A percentile compares a stretch with the other conserved stretches of the same genome.
Evolutionary conservation across 202 grass and related monocot genomes (phyloP).

Genomic region (Digitaria exilis): DNA sequence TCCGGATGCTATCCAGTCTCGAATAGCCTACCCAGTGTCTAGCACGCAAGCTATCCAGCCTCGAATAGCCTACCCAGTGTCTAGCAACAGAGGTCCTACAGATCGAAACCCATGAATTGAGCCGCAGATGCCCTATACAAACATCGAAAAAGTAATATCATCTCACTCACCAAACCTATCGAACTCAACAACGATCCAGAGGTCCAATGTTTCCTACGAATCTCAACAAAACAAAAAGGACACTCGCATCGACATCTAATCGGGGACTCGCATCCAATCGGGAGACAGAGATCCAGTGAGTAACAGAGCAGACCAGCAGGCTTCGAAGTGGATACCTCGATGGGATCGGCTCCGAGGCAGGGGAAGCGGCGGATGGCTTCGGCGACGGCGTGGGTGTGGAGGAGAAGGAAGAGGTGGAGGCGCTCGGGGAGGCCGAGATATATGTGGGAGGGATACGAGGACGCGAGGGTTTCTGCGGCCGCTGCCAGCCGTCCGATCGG

Average conservation of each 20-base stretch:
- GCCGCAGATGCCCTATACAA: no score
- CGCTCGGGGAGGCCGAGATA: not conserved
- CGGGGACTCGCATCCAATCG: no score
- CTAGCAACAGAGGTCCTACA: no score
- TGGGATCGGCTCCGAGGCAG: not conserved
- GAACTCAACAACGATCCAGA: not conserved
- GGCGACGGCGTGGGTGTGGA: not conserved
- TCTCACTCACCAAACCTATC: not conserved
- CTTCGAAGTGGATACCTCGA: not conserved
- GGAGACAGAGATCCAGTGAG: no score
- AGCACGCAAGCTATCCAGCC: no score
- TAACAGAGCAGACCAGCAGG: not conserved
- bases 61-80: no score
- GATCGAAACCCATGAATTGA: no score
- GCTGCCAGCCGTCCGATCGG: not conserved
- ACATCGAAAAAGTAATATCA: no score
- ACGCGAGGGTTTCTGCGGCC: conserved; percentile 13
- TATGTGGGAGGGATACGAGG: not conserved
- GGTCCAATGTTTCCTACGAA: not conserved
- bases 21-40: no score
- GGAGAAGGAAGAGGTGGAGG: not conserved
- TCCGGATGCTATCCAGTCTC: no score
- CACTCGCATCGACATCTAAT: no score
- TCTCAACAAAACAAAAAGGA: no score
- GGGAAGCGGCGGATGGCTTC: not conserved